A percentile compares a stretch with the other conserved stretches of the same genome.
Evolutionary conservation across 306 rosid species (phyloP).

Genomic region (Notholithocarpus densiflorus): DNA sequence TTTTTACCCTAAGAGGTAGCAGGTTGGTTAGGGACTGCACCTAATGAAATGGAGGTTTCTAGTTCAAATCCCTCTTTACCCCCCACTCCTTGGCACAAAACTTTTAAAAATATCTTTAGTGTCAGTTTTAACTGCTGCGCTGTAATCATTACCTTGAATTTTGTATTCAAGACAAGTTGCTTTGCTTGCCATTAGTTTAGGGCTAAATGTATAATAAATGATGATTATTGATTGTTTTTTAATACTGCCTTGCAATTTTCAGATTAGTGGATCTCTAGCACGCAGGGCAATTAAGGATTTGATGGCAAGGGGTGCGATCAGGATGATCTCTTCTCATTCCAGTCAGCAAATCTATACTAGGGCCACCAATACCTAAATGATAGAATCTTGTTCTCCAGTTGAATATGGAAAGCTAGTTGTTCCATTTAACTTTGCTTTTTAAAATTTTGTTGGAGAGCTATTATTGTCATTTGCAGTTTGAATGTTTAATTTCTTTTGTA

Average conservation of each 20-base stretch:
- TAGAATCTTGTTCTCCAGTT: background rate
- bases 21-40: no score
- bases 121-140: background rate
- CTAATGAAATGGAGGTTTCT: no score
- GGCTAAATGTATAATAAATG: background rate
- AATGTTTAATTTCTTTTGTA: background rate
- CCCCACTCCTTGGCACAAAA: no score
- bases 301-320: slow-evolving; percentile 1
- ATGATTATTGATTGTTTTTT: background rate
- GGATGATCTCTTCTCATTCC: slow-evolving; percentile 7
- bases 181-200: background rate
- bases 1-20: background rate
- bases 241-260: background rate
- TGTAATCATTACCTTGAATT: background rate
- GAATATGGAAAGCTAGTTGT: background rate
- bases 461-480: background rate
- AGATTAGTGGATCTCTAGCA: slow-evolving; percentile 10
- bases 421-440: background rate
- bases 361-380: slow-evolving; percentile 4
- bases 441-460: background rate
- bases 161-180: background rate
- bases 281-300: slow-evolving; percentile 9
- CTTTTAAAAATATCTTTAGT: no score
- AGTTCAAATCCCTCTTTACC: no score
- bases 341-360: slow-evolving; percentile 6